Evolutionary conservation across 2,329 filamentous ascomycete species (phyloP).

Genomic region (Aspergillus fructus): DNA sequence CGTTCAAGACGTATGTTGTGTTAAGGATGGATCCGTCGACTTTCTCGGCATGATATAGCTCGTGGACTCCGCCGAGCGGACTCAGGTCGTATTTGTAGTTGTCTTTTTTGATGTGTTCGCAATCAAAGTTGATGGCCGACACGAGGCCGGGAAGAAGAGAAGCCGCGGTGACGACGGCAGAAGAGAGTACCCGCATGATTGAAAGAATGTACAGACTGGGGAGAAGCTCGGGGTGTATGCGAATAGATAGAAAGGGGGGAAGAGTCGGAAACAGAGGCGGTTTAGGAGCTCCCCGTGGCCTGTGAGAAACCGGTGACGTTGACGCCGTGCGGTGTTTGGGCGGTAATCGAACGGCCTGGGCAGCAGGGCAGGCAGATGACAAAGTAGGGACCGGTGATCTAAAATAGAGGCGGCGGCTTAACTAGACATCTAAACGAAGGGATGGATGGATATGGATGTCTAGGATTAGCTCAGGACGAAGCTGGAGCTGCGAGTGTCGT

Average conservation of each 20-base stretch:
- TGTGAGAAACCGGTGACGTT: neutral
- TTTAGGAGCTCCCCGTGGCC: neutral
- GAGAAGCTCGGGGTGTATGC: neutral
- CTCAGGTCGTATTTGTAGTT: slow-evolving; percentile 41
- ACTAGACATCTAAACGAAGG: neutral
- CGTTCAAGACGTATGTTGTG: slow-evolving; percentile 39
- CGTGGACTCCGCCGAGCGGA: slow-evolving; percentile 39
- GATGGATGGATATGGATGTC: slow-evolving; percentile 24
- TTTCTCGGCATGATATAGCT: slow-evolving; percentile 31
- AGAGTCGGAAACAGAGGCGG: neutral
- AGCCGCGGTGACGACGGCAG: slow-evolving; percentile 24
- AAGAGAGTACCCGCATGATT: slow-evolving; percentile 36
- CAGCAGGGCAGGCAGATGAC: slow-evolving; percentile 6
- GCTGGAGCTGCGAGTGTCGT: neutral
- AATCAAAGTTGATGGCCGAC: slow-evolving; percentile 38
- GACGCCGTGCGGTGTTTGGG: slow-evolving; percentile 1
- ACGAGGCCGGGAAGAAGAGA: slow-evolving; percentile 27
- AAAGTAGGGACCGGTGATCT: slow-evolving; percentile 1
- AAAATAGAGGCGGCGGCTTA: neutral
- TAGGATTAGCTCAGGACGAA: neutral
- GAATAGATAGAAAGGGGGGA: neutral
- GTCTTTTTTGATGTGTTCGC: slow-evolving; percentile 35
- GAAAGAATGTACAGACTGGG: neutral
- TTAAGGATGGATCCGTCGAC: slow-evolving; percentile 29
- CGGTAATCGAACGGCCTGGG: slow-evolving; percentile 10